These are phyloP conservation scores for Ajuga chamaepitys DNA, from an alignment of 257 asterid species.

Conservation along the genomic window DNA sequence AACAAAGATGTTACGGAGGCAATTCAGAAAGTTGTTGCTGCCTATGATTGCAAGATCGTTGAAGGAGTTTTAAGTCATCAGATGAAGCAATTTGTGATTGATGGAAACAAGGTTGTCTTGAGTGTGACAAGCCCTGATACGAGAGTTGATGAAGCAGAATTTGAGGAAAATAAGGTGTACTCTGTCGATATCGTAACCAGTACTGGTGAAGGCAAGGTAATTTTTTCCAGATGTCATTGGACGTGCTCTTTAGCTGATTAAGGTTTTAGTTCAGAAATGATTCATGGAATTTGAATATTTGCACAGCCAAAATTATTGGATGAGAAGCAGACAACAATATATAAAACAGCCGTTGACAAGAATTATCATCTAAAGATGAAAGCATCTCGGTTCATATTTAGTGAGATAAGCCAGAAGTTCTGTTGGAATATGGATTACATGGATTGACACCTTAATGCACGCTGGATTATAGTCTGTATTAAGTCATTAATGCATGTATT, in stretches of 20 bases:
- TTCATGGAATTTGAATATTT: background rate
- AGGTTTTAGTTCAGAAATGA: background rate
- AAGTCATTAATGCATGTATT: too few species aligned
- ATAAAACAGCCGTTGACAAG: conserved; percentile 89
- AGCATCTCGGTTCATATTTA: conserved; percentile 84
- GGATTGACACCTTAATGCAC: too few species aligned
- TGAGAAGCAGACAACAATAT: conserved; percentile 87
- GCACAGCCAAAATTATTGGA: conserved; percentile 80
- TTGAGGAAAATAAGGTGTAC: conserved; percentile 94
- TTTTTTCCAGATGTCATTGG: background rate
- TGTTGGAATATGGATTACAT: too few species aligned
- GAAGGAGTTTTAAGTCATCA: conserved; percentile 96
- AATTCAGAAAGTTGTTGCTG: conserved; percentile 86
- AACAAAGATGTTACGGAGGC: conserved; percentile 79
- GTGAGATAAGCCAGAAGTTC: conserved; percentile 87
- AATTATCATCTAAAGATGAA: conserved; percentile 82
- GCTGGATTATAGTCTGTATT: too few species aligned
- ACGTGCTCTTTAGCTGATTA: background rate
- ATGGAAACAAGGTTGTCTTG: conserved; percentile 90
- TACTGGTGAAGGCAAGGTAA: conserved; percentile 96
- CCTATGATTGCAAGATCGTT: conserved; percentile 86
- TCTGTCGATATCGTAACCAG: conserved; percentile 81
- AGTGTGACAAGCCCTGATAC: conserved; percentile 64
- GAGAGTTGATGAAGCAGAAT: conserved; percentile 89
- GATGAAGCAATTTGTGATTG: conserved; percentile 89